Conservation (phyloP, 305 asterid species). For the Caryopteris hybrid region DNA sequence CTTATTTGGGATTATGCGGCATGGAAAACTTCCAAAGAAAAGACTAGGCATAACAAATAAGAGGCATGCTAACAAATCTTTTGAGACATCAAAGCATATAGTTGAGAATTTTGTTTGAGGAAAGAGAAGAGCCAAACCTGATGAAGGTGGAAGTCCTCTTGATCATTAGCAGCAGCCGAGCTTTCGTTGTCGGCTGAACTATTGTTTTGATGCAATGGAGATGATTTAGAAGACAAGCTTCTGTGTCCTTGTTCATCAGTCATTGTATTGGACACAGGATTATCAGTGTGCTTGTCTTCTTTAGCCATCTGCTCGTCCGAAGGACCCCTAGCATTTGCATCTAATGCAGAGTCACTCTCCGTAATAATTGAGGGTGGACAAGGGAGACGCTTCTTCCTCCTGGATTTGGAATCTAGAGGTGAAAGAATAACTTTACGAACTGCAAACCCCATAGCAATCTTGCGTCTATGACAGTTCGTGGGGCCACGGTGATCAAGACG, state of each 20-base stretch:
- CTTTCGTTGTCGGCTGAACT: conserved; percentile 21
- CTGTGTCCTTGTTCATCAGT: conserved; percentile 26
- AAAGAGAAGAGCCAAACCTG: conserved; percentile 49
- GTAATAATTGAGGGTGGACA: conserved; percentile 15
- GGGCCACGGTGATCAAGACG: too few species aligned
- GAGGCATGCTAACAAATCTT: too few species aligned
- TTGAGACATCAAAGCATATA: too few species aligned
- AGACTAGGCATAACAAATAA: too few species aligned
- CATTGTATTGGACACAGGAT: conserved; percentile 22
- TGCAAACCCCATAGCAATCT: conserved; percentile 27
- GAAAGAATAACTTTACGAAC: conserved; percentile 19
- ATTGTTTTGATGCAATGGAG: conserved; percentile 23
- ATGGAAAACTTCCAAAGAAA: too few species aligned
- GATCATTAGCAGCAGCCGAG: conserved; percentile 25
- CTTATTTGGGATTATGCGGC: too few species aligned
- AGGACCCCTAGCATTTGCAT: conserved; percentile 24
- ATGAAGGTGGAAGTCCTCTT: conserved; percentile 29
- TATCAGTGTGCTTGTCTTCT: conserved; percentile 13
- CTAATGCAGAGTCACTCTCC: conserved; percentile 26
- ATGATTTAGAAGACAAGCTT: conserved; percentile 27
- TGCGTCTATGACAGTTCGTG: too few species aligned
- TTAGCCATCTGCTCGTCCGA: conserved; percentile 24
- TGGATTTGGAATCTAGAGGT: conserved; percentile 30
- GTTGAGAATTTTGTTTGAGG: not conserved
- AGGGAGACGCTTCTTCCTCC: conserved; percentile 30